These are phyloP conservation scores for Tillandsia leiboldiana DNA, from an alignment of 176 grass and related monocot species.

Conservation along the genomic window DNA sequence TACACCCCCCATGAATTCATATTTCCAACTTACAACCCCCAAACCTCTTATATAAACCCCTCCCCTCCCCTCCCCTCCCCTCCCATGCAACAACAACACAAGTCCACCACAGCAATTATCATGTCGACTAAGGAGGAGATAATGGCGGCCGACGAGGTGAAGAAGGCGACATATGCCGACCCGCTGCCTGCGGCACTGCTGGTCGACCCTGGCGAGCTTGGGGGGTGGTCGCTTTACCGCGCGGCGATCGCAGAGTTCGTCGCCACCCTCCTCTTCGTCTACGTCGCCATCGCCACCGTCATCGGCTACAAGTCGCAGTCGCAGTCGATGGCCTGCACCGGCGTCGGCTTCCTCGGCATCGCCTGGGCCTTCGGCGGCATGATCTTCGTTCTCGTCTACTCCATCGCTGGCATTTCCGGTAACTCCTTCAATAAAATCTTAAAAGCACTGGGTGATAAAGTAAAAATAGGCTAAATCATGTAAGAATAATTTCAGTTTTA, in stretches of 20 bases:
- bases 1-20: neutral
- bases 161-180: constrained; percentile 45
- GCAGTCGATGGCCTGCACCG: constrained; percentile 14
- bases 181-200: constrained; percentile 28
- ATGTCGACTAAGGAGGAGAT: constrained; percentile 26
- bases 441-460: no score
- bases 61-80: neutral
- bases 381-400: constrained; percentile 84
- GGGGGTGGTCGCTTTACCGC: constrained; percentile 64
- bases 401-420: constrained; percentile 69
- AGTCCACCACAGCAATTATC: neutral
- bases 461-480: no score
- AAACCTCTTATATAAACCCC: neutral
- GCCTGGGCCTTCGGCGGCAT: constrained; percentile 83
- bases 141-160: no score
- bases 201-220: constrained; percentile 47
- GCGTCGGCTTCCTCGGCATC: constrained; percentile 67
- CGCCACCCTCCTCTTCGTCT: constrained; percentile 79
- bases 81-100: constrained; percentile 2
- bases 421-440: neutral
- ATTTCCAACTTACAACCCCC: neutral
- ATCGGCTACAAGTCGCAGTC: constrained; percentile 68
- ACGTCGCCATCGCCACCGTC: constrained; percentile 72
- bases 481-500: no score
- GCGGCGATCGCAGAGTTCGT: constrained; percentile 75